Conservation (phyloP, 176 grass and related monocot species). For the Carex littledalei region DNA sequence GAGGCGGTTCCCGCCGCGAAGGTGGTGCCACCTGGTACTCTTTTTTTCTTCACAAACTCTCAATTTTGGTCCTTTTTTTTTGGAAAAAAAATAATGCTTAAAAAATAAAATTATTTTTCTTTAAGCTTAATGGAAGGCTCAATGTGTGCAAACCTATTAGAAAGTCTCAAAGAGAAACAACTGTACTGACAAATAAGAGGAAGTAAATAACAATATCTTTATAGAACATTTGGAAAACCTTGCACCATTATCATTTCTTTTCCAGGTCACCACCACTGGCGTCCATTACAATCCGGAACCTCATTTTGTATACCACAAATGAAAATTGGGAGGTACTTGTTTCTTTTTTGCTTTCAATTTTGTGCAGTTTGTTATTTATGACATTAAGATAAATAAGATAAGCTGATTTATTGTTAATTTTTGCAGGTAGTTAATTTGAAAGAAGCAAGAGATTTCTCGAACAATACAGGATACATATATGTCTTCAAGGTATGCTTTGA, state of each 20-base stretch:
- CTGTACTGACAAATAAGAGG: background rate
- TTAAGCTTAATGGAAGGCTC: background rate
- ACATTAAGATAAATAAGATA: background rate
- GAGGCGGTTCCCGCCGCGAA: constrained; percentile 49
- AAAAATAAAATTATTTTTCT: background rate
- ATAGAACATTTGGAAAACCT: background rate
- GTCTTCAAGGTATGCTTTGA: constrained; percentile 82
- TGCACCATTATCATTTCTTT: constrained; percentile 11
- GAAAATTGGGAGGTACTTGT: constrained; percentile 96
- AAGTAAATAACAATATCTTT: background rate
- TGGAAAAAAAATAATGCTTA: background rate
- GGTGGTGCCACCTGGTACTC: constrained; percentile 85
- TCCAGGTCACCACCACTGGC: constrained; percentile 91
- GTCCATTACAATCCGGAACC: constrained; percentile 81
- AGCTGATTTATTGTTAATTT: constrained; percentile 25
- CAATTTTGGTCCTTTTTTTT: constrained; percentile 21
- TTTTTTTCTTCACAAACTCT: constrained; percentile 17
- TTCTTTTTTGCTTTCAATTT: background rate
- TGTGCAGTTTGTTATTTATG: constrained; percentile 1
- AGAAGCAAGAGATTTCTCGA: constrained; percentile 98
- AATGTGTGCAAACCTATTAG: background rate
- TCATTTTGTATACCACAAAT: constrained; percentile 92
- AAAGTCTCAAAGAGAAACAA: background rate
- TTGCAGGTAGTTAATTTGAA: constrained; percentile 90
- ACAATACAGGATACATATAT: constrained; percentile 92